These are phyloP conservation scores for Diaporthe longicolla DNA, from an alignment of 2,329 filamentous ascomycete genomes.

Conservation along the genomic window DNA sequence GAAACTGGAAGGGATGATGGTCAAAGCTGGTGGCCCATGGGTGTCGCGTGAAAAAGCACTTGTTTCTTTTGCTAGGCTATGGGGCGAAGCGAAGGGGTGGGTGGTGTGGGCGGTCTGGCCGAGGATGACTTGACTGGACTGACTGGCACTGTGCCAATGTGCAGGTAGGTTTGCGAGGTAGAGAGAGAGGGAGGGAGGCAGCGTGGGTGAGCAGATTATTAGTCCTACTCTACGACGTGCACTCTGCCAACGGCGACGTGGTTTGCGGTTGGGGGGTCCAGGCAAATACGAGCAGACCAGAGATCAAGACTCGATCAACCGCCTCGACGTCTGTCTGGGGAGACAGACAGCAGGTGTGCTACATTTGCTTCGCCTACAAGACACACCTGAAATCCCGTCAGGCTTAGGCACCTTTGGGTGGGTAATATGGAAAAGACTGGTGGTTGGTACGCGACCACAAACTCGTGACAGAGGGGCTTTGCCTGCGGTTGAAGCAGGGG, in stretches of 20 bases:
- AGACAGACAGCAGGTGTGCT: background rate
- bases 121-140: background rate
- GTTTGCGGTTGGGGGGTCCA: background rate
- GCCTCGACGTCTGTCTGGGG: background rate
- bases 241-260: constrained; percentile 10
- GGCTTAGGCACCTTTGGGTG: constrained; percentile 15
- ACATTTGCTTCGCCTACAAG: constrained; percentile 2
- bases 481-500: background rate
- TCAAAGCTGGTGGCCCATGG: constrained; percentile 18
- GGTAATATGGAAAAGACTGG: constrained; percentile 23
- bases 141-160: background rate
- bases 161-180: background rate
- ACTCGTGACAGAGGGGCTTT: constrained; percentile 30
- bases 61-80: constrained; percentile 4
- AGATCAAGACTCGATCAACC: constrained; percentile 2
- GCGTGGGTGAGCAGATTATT: no score
- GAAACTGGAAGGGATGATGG: background rate
- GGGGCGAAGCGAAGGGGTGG: constrained; percentile 20
- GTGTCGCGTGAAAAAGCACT: constrained; percentile 17
- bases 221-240: background rate
- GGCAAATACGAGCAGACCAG: background rate
- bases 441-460: constrained; percentile 28
- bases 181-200: no score
- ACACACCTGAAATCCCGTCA: background rate
- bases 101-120: constrained; percentile 17